Evolutionary conservation across 1,139 yeast genomes (phyloP).

Genomic region (Yamadazyma triangularis): DNA sequence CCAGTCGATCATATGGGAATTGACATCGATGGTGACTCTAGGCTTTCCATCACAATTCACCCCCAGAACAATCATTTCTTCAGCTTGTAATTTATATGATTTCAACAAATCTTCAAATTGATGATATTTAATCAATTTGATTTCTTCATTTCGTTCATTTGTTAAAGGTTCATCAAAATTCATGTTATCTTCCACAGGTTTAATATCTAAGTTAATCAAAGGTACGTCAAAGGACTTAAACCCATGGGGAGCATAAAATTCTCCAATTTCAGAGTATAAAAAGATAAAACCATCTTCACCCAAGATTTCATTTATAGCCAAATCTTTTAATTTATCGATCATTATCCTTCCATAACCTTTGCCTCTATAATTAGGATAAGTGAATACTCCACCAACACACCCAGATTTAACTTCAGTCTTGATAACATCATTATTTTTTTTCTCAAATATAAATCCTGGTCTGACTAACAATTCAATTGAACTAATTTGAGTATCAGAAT

Average conservation of each 20-base stretch:
- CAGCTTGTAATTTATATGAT: slow-evolving; percentile 18
- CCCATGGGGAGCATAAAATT: slow-evolving; percentile 57
- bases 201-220: slow-evolving; percentile 13
- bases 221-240: slow-evolving; percentile 50
- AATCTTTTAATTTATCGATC: slow-evolving; percentile 46
- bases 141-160: slow-evolving; percentile 1
- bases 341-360: slow-evolving; percentile 61
- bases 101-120: slow-evolving; percentile 26
- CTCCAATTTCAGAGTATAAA: slow-evolving; percentile 71
- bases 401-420: slow-evolving; percentile 34
- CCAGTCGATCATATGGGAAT: slow-evolving; percentile 36
- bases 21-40: slow-evolving; percentile 27
- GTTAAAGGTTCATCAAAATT: neutral
- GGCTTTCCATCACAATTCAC: slow-evolving; percentile 23
- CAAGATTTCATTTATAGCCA: slow-evolving; percentile 17
- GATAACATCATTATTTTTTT: slow-evolving; percentile 15
- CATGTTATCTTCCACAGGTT: slow-evolving; percentile 11
- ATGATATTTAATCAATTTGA: slow-evolving; percentile 24
- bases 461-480: slow-evolving; percentile 38
- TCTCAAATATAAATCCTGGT: slow-evolving; percentile 21
- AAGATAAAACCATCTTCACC: slow-evolving; percentile 42
- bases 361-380: slow-evolving; percentile 53
- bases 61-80: slow-evolving; percentile 12
- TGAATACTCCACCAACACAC: slow-evolving; percentile 64
- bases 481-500: slow-evolving; percentile 21